Base-by-base conservation (phyloP, 345 rosid species). In the Barbarea vulgaris region DNA sequence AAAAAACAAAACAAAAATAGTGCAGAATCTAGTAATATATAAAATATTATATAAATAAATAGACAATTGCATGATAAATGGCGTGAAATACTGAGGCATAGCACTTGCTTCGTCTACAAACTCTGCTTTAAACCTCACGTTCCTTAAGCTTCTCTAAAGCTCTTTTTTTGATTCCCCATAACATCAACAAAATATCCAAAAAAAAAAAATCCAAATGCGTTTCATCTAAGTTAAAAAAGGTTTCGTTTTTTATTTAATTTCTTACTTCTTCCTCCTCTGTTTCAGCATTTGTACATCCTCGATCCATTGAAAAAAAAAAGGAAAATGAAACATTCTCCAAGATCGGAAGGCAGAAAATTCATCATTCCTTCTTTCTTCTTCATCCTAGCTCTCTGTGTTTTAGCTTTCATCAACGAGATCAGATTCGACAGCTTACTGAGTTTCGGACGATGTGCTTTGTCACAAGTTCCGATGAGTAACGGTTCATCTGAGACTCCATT, bases 331-430 rank as follows among this genome's bases (percentile, higher is more conserved):
- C 31, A 17, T 63, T 28, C 73, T 34, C 48, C 77, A 9, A 85
- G 58, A 42, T 44, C 75, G 3, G 62, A 79, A 30, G 68, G 73
- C 0, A 75, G 69, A n/a, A 77, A 79, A n/a, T 82, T 86, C 79
- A 77, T 87, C 4, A 47, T 91, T 75, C 69, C 78, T 11, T 87
- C 89, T 68, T 54, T 91, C 71, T 64, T 81, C 81, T 88, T 85
- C 83, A 86, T 91, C 80, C 30, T 87, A 18, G 81, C 86, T 73
- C 85, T 91, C 1, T 88, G 97, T 48, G 44, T 83, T 14, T 54
- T 91, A 60, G 89, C 88, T 75, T 85, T 84, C 51, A 67, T 87
- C 80, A 87, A 85, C 57, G 86, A 88, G 60, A 4, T 87, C 24
- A 78, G 89, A 36, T 84, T 85, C 64, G 91, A 79, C 4, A 74